Evolutionary conservation across 2,329 filamentous ascomycete genomes (phyloP).

Genomic region (Apiospora phragmitis): DNA sequence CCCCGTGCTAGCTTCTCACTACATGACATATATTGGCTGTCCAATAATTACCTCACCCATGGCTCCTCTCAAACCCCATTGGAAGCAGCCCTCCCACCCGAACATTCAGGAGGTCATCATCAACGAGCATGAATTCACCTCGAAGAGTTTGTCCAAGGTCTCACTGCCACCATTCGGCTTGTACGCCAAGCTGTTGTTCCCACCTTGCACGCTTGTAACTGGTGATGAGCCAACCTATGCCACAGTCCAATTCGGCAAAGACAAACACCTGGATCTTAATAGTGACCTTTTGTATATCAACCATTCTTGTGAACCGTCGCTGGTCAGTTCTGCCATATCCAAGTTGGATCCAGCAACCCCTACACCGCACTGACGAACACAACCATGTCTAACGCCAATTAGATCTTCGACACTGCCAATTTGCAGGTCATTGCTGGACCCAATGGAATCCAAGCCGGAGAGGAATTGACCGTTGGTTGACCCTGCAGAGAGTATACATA

Average conservation of each 20-base stretch:
- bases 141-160: conserved; percentile 59
- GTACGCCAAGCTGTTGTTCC: conserved; percentile 66
- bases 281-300: conserved; percentile 69
- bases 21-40: not conserved
- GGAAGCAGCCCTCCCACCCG: conserved; percentile 62
- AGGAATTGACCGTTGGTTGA: conserved; percentile 55
- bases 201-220: conserved; percentile 56
- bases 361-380: not conserved
- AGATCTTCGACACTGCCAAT: conserved; percentile 63
- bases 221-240: conserved; percentile 57
- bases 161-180: conserved; percentile 61
- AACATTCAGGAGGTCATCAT: conserved; percentile 57
- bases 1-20: not conserved
- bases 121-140: conserved; percentile 55
- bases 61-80: conserved; percentile 59
- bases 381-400: conserved; percentile 10
- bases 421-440: conserved; percentile 59
- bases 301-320: conserved; percentile 66
- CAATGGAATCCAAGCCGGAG: conserved; percentile 52
- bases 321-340: conserved; percentile 47
- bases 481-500: not conserved
- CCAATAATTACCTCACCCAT: conserved; percentile 33
- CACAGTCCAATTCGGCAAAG: conserved; percentile 59
- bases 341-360: not conserved
- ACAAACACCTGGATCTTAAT: conserved; percentile 62